Conservation (phyloP, 208 protist species). For the Wallacemonas rigidus region DNA sequence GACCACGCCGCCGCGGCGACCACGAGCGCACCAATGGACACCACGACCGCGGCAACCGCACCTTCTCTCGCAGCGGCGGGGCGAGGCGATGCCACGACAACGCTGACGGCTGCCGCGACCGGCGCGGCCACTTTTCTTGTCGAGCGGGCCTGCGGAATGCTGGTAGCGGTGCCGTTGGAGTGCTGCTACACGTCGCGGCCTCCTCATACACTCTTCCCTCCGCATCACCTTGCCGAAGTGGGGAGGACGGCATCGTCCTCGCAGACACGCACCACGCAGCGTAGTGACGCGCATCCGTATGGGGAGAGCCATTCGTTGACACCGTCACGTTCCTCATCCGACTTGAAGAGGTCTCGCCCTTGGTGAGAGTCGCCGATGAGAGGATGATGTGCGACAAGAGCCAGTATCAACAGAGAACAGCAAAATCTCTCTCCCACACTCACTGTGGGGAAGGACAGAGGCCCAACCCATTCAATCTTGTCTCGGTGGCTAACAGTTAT, state of each 20-base stretch:
- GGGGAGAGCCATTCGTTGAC: neutral
- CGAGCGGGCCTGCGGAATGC: slow-evolving; percentile 41
- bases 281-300: neutral
- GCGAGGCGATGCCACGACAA: neutral
- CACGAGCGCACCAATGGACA: neutral
- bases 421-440: neutral
- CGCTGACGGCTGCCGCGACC: neutral
- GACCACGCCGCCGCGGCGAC: too few relatives aligned
- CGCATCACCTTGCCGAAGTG: slow-evolving; percentile 1
- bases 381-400: too few relatives aligned
- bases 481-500: too few relatives aligned
- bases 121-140: slow-evolving; percentile 26
- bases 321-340: neutral
- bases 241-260: neutral
- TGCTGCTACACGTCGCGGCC: slow-evolving; percentile 38
- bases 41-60: neutral
- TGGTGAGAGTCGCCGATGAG: neutral
- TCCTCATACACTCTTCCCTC: neutral
- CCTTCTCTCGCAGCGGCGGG: neutral
- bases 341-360: neutral
- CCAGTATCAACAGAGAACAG: too few relatives aligned
- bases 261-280: neutral
- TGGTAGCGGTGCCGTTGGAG: slow-evolving; percentile 37
- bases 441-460: neutral
- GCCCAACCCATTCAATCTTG: too few relatives aligned